Conservation (phyloP, 2,329 filamentous ascomycete species). For the Claviceps pazoutovae region DNA sequence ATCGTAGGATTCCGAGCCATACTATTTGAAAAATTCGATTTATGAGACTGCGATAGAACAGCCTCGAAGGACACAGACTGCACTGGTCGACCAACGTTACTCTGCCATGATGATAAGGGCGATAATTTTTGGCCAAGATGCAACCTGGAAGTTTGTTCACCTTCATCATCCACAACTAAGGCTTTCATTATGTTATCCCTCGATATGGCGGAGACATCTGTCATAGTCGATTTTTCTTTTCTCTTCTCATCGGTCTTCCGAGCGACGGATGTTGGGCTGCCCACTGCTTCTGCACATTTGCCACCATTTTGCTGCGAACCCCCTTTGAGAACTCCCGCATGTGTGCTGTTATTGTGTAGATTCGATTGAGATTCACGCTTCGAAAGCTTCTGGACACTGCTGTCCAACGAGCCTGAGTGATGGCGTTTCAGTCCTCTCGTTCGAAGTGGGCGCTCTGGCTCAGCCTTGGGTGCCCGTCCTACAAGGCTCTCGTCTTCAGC, state of each 20-base stretch:
- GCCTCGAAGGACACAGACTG: not conserved
- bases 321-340: not conserved
- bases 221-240: not conserved
- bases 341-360: not conserved
- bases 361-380: conserved; percentile 1
- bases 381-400: conserved; percentile 1
- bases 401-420: not conserved
- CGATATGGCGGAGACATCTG: not conserved
- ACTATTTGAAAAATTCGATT: not conserved
- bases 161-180: not conserved
- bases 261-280: not conserved
- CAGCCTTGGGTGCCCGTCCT: conserved; percentile 9
- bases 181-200: not conserved
- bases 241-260: not conserved
- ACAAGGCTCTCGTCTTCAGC: conserved; percentile 25
- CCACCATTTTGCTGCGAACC: not conserved
- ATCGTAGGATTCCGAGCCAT: not conserved
- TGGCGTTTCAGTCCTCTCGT: not conserved
- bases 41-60: not conserved
- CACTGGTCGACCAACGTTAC: conserved; percentile 16
- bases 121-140: not conserved
- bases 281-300: not conserved
- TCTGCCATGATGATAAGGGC: conserved; percentile 27
- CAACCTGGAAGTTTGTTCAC: not conserved
- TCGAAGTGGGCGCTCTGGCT: not conserved